A percentile compares a stretch with the other conserved stretches of the same genome.
Conservation (phyloP, 2,329 filamentous ascomycete species). For the Cadophora sp. region DNA sequence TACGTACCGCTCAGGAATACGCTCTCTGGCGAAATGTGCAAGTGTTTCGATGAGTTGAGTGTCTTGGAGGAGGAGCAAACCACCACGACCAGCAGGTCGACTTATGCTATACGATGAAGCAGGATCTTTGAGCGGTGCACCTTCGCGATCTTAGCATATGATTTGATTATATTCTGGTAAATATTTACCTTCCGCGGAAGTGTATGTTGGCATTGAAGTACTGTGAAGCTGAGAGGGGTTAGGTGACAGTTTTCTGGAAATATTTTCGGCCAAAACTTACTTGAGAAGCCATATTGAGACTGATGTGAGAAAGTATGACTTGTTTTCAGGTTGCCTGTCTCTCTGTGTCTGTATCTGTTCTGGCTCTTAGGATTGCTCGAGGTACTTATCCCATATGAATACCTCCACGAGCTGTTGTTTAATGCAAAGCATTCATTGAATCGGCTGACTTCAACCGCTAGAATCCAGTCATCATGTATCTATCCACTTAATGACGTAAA, state of each 20-base stretch:
- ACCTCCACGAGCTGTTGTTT: neutral
- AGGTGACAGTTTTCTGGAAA: neutral
- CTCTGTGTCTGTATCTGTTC: neutral
- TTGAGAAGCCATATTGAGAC: neutral
- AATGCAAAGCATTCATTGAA: neutral
- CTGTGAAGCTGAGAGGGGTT: neutral
- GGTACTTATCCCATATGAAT: neutral
- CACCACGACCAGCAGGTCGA: slow-evolving; percentile 39
- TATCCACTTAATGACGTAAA: neutral
- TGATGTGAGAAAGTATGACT: neutral
- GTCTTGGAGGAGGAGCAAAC: slow-evolving; percentile 66
- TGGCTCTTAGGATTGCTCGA: neutral
- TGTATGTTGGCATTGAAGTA: neutral
- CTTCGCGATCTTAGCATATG: neutral
- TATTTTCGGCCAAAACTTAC: neutral
- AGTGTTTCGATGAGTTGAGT: slow-evolving; percentile 69
- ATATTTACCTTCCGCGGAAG: neutral
- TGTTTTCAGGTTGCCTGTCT: neutral
- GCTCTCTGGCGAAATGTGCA: slow-evolving; percentile 57
- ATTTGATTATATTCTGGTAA: too few species aligned
- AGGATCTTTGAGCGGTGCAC: slow-evolving; percentile 14
- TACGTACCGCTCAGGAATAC: slow-evolving; percentile 51
- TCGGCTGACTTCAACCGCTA: neutral
- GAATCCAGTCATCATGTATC: neutral
- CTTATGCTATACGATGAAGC: slow-evolving; percentile 27